Percentiles rank a stretch among this genome's conserved stretches.
Evolutionary conservation across 805 yeast species (phyloP).

Genomic region (Wickerhamiella azyma): DNA sequence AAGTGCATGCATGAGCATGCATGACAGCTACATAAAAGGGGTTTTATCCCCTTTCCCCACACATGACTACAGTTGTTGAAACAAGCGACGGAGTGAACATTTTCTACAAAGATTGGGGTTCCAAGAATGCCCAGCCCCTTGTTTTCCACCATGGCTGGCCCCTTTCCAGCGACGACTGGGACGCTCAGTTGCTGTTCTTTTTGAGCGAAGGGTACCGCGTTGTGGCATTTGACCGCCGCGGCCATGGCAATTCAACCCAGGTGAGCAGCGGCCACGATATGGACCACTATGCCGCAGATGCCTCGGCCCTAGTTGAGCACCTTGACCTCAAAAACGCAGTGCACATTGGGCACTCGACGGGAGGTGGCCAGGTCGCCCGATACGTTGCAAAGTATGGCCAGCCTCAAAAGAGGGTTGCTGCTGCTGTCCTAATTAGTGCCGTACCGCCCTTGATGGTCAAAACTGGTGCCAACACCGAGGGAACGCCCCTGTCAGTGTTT

Average conservation of each 20-base stretch:
- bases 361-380: constrained; percentile 8
- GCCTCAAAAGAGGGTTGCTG: constrained; percentile 3
- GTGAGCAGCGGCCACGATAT: constrained; percentile 6
- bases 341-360: constrained; percentile 9
- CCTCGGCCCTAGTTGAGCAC: neutral
- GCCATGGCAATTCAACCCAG: constrained; percentile 8
- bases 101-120: constrained; percentile 9
- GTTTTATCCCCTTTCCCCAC: neutral
- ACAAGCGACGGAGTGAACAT: constrained; percentile 4
- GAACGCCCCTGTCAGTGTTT: neutral
- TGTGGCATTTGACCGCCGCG: constrained; percentile 9
- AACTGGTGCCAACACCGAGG: constrained; percentile 1
- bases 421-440: constrained; percentile 6
- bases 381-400: constrained; percentile 1
- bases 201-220: constrained; percentile 7
- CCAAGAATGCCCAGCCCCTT: constrained; percentile 4
- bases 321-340: constrained; percentile 7
- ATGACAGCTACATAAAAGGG: too few species aligned
- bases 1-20: neutral
- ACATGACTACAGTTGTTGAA: neutral
- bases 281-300: constrained; percentile 9
- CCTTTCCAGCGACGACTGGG: constrained; percentile 8
- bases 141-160: constrained; percentile 10
- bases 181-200: constrained; percentile 8
- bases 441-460: constrained; percentile 5